Evolutionary conservation across 192 early-diverging fungal genomes (phyloP).

Genomic region (Geranomyces variabilis): DNA sequence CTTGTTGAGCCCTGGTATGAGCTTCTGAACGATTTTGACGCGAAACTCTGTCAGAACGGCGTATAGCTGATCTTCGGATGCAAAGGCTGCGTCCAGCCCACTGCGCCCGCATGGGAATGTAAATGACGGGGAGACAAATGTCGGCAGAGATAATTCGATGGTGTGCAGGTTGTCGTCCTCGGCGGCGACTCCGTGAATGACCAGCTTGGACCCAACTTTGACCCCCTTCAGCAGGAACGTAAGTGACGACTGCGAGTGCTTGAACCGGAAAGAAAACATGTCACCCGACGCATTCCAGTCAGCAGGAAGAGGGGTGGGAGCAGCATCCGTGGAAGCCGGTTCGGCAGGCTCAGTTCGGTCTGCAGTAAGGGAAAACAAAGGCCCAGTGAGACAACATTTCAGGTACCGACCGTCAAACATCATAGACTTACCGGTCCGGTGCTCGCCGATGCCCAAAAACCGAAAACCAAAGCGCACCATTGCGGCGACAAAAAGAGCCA

Average conservation of each 20-base stretch:
- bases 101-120: slow-evolving; percentile 32
- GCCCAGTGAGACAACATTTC: too few species aligned
- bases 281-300: slow-evolving; percentile 68
- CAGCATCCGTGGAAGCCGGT: slow-evolving; percentile 24
- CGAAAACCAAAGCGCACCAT: slow-evolving; percentile 68
- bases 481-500: slow-evolving; percentile 53
- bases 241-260: slow-evolving; percentile 66
- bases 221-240: slow-evolving; percentile 72
- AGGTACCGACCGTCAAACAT: too few species aligned
- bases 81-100: slow-evolving; percentile 46
- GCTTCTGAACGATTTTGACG: slow-evolving; percentile 62
- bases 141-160: slow-evolving; percentile 31
- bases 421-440: too few species aligned
- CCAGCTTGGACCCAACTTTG: slow-evolving; percentile 60
- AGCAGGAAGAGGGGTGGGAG: slow-evolving; percentile 44
- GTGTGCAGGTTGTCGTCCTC: slow-evolving; percentile 49
- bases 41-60: slow-evolving; percentile 66
- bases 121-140: slow-evolving; percentile 28
- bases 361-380: too few species aligned
- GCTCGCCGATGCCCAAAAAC: slow-evolving; percentile 63
- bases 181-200: slow-evolving; percentile 65
- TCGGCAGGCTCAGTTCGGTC: neutral
- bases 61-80: slow-evolving; percentile 59
- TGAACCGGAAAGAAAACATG: slow-evolving; percentile 66
- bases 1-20: slow-evolving; percentile 73